Conservation (phyloP, 352 stramenopile genomes). For the Globisporangium parvum region DNA sequence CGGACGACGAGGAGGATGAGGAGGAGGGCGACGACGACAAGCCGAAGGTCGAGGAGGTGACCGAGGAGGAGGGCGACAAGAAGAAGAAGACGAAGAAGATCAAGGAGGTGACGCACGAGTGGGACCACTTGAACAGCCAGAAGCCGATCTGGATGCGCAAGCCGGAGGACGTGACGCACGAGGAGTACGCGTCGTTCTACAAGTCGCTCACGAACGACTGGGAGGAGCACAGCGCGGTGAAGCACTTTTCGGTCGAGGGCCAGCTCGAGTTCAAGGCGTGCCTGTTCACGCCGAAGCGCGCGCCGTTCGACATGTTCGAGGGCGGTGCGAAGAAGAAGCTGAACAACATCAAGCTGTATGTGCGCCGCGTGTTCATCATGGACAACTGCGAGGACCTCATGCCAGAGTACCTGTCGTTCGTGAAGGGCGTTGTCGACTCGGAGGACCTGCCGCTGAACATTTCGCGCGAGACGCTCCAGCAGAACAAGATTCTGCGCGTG, state of each 20-base stretch:
- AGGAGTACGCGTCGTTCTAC: conserved; percentile 99
- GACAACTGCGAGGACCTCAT: conserved; percentile 99
- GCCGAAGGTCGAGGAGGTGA: conserved; percentile 96
- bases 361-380: conserved; percentile 99
- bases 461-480: conserved; percentile 99
- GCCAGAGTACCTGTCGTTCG: conserved; percentile 98
- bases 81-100: conserved; percentile 98
- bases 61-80: conserved; percentile 95
- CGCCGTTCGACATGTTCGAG: conserved; percentile 99
- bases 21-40: conserved; percentile 94
- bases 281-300: conserved; percentile 97
- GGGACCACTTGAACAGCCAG: conserved; percentile 99
- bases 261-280: conserved; percentile 99
- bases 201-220: conserved; percentile 99
- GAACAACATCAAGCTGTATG: conserved; percentile 99
- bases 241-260: conserved; percentile 99
- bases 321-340: conserved; percentile 98
- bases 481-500: conserved; percentile 99
- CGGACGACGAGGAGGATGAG: conserved; percentile 97
- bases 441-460: conserved; percentile 99
- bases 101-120: conserved; percentile 98
- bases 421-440: conserved; percentile 99
- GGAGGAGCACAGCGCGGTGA: conserved; percentile 96
- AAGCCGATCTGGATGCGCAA: conserved; percentile 99
- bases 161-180: conserved; percentile 97